Conservation (phyloP, 352 stramenopile species). For the Globisporangium iwayamae region DNA sequence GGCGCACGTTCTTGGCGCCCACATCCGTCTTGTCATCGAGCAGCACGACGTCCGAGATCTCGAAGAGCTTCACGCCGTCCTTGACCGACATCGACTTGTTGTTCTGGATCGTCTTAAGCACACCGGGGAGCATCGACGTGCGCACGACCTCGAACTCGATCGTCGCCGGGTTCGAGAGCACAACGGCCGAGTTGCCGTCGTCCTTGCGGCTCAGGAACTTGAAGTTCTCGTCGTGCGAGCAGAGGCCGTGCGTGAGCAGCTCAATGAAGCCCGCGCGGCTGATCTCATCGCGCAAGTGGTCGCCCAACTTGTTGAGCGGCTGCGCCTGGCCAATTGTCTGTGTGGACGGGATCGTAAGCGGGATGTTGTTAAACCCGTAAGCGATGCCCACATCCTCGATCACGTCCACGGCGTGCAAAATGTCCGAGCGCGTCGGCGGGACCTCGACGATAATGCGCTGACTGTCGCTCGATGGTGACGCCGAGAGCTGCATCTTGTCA, state of each 20-base stretch:
- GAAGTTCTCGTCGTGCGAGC: conserved; percentile 98
- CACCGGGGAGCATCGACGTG: conserved; percentile 96
- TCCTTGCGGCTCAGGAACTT: conserved; percentile 88
- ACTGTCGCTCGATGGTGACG: conserved; percentile 52
- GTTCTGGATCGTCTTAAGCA: conserved; percentile 99
- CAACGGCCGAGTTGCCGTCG: conserved; percentile 87
- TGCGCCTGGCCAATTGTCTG: conserved; percentile 95
- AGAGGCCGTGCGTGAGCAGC: conserved; percentile 97
- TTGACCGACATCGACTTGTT: conserved; percentile 97
- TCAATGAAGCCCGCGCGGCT: conserved; percentile 97
- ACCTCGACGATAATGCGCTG: conserved; percentile 91
- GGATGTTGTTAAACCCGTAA: conserved; percentile 99
- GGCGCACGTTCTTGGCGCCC: conserved; percentile 94
- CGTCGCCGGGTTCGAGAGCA: conserved; percentile 98
- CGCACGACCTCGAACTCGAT: conserved; percentile 99
- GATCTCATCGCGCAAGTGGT: conserved; percentile 98
- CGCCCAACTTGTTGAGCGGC: conserved; percentile 97
- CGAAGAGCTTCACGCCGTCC: conserved; percentile 98
- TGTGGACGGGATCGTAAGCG: conserved; percentile 92
- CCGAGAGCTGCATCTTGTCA: conserved; percentile 98
- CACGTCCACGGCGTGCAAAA: conserved; percentile 99
- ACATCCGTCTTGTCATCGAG: conserved; percentile 91
- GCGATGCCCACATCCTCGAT: conserved; percentile 99
- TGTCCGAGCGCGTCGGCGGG: conserved; percentile 96
- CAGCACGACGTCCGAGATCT: conserved; percentile 99